Conservation (phyloP, 371 early-diverging fungal species). For the Rhizopus delemar region DNA sequence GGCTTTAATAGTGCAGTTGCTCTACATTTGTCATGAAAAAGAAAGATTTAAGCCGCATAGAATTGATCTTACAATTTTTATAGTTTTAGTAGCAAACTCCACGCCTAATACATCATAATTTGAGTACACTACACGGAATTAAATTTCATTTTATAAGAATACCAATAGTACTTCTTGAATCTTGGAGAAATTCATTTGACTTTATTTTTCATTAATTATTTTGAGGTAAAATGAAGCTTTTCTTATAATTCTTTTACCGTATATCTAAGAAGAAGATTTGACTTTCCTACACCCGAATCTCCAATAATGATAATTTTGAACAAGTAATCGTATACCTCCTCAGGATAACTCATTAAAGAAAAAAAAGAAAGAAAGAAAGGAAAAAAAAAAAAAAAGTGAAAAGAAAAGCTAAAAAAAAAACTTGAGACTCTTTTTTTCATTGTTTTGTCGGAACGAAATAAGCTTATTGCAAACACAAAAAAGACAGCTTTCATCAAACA, state of each 20-base stretch:
- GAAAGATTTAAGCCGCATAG: not conserved
- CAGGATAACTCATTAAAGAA: constrained; percentile 24
- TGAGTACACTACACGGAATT: not conserved
- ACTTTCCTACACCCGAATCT: constrained; percentile 91
- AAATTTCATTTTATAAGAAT: not conserved
- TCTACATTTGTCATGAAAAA: constrained; percentile 13
- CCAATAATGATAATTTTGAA: constrained; percentile 93
- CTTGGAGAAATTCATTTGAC: constrained; percentile 26
- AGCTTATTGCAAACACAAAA: no score
- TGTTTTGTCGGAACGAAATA: not conserved
- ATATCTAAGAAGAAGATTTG: constrained; percentile 93
- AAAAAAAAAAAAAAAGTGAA: not conserved
- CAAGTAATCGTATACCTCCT: constrained; percentile 86
- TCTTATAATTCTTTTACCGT: constrained; percentile 46
- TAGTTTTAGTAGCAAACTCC: constrained; percentile 55
- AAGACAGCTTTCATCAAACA: no score
- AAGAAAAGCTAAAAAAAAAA: not conserved
- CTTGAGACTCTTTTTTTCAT: not conserved
- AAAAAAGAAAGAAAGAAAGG: not conserved
- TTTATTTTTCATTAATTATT: constrained; percentile 1
- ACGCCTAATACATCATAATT: constrained; percentile 33
- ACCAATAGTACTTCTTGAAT: constrained; percentile 29
- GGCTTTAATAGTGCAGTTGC: constrained; percentile 61
- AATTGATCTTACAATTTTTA: constrained; percentile 37
- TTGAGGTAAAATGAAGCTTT: not conserved